Conservation (phyloP, 1,139 yeast species). For the Geotrichum citri-aurantii region DNA sequence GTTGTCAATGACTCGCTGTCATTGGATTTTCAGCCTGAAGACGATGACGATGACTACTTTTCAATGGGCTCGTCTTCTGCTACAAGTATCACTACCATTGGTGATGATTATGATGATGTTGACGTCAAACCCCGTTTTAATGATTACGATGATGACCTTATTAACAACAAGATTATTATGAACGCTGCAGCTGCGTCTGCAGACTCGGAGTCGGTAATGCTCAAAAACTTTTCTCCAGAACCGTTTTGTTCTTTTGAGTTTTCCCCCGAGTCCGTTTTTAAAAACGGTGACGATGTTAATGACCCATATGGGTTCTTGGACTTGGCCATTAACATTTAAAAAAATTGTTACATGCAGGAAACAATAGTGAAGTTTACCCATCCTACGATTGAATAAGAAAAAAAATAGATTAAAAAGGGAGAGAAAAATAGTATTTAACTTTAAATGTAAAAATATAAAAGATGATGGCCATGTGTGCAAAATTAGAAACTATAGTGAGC, state of each 20-base stretch:
- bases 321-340: conserved; percentile 7
- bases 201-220: not conserved
- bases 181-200: not conserved
- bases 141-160: not conserved
- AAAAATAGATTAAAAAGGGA: not conserved
- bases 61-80: not conserved
- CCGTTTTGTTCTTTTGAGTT: conserved; percentile 10
- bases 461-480: not conserved
- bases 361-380: not conserved
- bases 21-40: not conserved
- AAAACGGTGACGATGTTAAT: not conserved
- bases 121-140: not conserved
- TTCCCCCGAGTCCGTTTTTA: conserved; percentile 6
- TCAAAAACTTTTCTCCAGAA: not conserved
- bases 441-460: not conserved
- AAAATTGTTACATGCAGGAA: not conserved
- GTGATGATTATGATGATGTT: not conserved
- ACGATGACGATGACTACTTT: not conserved
- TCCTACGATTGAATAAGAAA: not conserved
- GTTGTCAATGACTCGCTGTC: not conserved
- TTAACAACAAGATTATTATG: not conserved
- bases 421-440: not conserved
- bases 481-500: not conserved
- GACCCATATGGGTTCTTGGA: conserved; percentile 10
- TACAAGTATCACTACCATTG: not conserved